Conservation (phyloP, 495 filamentous ascomycete species). For the Penicillium nucicola region DNA sequence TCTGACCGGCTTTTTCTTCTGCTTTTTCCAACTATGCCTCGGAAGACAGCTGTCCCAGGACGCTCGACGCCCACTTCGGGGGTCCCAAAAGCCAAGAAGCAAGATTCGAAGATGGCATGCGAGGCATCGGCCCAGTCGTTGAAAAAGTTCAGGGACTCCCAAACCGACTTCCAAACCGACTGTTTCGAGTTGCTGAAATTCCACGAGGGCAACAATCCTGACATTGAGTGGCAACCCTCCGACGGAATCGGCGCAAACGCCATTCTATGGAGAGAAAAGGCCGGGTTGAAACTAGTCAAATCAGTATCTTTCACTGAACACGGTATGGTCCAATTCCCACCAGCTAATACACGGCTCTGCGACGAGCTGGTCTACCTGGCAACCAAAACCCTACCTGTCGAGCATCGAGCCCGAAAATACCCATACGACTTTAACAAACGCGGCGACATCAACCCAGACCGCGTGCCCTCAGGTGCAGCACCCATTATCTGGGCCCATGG, state of each 20-base stretch:
- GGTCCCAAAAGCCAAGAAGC: too few species aligned
- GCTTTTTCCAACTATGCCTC: too few species aligned
- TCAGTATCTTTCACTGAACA: neutral
- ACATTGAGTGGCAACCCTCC: neutral
- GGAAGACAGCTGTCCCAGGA: too few species aligned
- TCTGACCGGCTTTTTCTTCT: too few species aligned
- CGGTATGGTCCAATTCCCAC: conserved; percentile 8
- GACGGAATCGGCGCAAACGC: neutral
- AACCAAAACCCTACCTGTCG: conserved; percentile 7
- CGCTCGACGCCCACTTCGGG: too few species aligned
- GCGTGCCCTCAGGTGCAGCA: conserved; percentile 11
- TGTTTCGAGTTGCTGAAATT: neutral
- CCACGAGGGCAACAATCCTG: neutral
- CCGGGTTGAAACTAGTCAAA: neutral
- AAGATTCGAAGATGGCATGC: neutral
- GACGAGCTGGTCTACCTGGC: conserved; percentile 25
- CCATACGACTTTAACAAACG: conserved; percentile 16
- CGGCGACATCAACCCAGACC: conserved; percentile 12
- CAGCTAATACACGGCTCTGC: conserved; percentile 10
- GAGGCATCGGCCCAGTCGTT: neutral
- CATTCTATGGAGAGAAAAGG: neutral
- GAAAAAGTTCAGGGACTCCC: neutral
- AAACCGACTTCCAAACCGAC: neutral
- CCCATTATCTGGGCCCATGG: conserved; percentile 22
- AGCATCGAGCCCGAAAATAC: neutral